A percentile compares a stretch with the other conserved stretches of the same genome.
Conservation (phyloP, 192 early-diverging fungal genomes). For the Coemansia sp. region DNA sequence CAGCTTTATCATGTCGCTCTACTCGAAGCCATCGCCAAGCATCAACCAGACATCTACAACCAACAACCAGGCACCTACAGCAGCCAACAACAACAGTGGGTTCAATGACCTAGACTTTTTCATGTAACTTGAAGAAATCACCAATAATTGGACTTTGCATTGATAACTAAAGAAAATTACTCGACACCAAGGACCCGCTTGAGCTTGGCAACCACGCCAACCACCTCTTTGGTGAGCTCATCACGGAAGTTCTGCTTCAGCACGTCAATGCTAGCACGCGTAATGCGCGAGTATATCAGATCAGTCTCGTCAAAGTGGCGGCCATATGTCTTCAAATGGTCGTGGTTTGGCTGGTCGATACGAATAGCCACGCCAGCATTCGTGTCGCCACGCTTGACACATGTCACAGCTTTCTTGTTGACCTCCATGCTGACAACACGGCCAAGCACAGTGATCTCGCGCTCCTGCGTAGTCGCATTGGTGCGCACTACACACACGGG, state of each 20-base stretch:
- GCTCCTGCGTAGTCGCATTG: constrained; percentile 70
- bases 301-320: constrained; percentile 88
- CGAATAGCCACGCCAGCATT: constrained; percentile 88
- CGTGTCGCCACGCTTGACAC: constrained; percentile 78
- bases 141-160: too few species aligned
- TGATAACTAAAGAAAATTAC: constrained; percentile 8
- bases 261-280: constrained; percentile 89
- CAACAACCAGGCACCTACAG: constrained; percentile 2
- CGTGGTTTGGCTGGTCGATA: constrained; percentile 82
- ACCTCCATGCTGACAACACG: constrained; percentile 89
- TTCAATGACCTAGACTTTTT: constrained; percentile 35
- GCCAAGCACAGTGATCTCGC: constrained; percentile 74
- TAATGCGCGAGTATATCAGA: constrained; percentile 77
- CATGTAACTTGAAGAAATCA: constrained; percentile 14
- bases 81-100: constrained; percentile 6
- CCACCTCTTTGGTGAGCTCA: constrained; percentile 88
- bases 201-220: constrained; percentile 75
- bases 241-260: constrained; percentile 92
- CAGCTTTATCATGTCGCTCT: constrained; percentile 56
- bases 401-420: constrained; percentile 82
- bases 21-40: constrained; percentile 21
- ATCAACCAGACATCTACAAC: constrained; percentile 11
- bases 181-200: constrained; percentile 65
- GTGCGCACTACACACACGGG: constrained; percentile 85
- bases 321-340: constrained; percentile 86